Conservation (phyloP, 176 grass and related monocot genomes). For the Eleusine indica region DNA sequence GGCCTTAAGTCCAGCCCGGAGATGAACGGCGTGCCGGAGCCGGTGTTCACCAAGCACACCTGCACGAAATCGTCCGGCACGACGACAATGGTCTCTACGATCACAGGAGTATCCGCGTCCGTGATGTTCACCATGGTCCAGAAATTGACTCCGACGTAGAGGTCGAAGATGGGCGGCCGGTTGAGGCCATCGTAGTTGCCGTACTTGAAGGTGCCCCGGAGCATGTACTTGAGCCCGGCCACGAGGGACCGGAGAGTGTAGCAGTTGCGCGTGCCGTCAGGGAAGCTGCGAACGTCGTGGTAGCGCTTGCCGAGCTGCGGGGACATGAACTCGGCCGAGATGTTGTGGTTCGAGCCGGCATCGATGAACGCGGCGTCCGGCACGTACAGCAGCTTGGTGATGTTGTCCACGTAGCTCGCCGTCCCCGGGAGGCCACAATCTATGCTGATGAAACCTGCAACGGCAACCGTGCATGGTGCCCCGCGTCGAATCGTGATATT, state of each 20-base stretch:
- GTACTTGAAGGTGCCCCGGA: slow-evolving; percentile 53
- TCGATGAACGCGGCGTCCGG: slow-evolving; percentile 52
- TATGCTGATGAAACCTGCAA: slow-evolving; percentile 64
- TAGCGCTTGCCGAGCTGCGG: neutral
- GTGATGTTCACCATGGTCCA: slow-evolving; percentile 52
- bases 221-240: slow-evolving; percentile 44
- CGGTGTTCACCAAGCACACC: slow-evolving; percentile 59
- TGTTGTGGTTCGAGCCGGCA: slow-evolving; percentile 43
- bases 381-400: slow-evolving; percentile 18
- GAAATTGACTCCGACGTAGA: slow-evolving; percentile 59
- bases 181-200: slow-evolving; percentile 61
- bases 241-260: slow-evolving; percentile 53
- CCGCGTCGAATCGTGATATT: neutral
- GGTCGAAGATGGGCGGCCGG: slow-evolving; percentile 44
- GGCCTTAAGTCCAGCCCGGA: slow-evolving; percentile 64
- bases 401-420: slow-evolving; percentile 33
- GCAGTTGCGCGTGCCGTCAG: slow-evolving; percentile 45
- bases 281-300: slow-evolving; percentile 58
- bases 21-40: slow-evolving; percentile 67
- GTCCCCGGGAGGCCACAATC: slow-evolving; percentile 53
- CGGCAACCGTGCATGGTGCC: neutral
- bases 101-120: neutral
- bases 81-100: slow-evolving; percentile 29
- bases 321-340: slow-evolving; percentile 29
- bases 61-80: slow-evolving; percentile 32